Conservation (phyloP, 345 rosid species). For the Pugionium cornutum region DNA sequence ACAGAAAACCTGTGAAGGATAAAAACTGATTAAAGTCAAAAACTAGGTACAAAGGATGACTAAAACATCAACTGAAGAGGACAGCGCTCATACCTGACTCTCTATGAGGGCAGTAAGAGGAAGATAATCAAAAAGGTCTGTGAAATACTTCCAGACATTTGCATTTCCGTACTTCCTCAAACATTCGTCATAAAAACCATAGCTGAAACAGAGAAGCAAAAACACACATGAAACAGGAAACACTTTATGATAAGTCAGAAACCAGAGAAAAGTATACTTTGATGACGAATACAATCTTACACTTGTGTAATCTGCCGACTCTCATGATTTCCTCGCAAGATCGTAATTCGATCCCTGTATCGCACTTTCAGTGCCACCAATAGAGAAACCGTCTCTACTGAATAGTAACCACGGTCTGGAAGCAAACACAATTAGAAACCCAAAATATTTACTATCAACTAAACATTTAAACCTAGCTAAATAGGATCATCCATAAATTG, state of each 20-base stretch:
- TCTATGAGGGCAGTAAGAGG: slow-evolving; percentile 94
- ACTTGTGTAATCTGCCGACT: slow-evolving; percentile 99
- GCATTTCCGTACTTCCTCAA: slow-evolving; percentile 61
- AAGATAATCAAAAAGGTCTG: slow-evolving; percentile 90
- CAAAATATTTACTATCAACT: background rate
- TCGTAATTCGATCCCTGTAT: slow-evolving; percentile 92
- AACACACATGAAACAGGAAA: background rate
- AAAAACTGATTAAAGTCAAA: slow-evolving; percentile 1
- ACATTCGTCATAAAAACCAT: slow-evolving; percentile 47
- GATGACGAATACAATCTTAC: slow-evolving; percentile 48
- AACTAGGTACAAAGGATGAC: background rate
- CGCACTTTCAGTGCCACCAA: slow-evolving; percentile 97
- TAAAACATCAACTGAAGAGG: background rate
- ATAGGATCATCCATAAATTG: background rate
- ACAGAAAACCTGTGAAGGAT: slow-evolving; percentile 55
- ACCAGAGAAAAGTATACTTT: background rate
- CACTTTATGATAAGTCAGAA: slow-evolving; percentile 7
- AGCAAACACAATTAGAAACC: background rate
- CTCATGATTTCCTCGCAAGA: slow-evolving; percentile 96
- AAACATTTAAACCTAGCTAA: slow-evolving; percentile 2
- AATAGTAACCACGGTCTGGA: slow-evolving; percentile 96
- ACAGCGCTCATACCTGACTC: slow-evolving; percentile 65
- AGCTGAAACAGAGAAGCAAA: slow-evolving; percentile 34
- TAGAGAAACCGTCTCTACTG: slow-evolving; percentile 95
- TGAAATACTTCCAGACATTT: slow-evolving; percentile 90